Conservation (phyloP, 2,329 filamentous ascomycete genomes). For the Phaeosphaeria sp. region DNA sequence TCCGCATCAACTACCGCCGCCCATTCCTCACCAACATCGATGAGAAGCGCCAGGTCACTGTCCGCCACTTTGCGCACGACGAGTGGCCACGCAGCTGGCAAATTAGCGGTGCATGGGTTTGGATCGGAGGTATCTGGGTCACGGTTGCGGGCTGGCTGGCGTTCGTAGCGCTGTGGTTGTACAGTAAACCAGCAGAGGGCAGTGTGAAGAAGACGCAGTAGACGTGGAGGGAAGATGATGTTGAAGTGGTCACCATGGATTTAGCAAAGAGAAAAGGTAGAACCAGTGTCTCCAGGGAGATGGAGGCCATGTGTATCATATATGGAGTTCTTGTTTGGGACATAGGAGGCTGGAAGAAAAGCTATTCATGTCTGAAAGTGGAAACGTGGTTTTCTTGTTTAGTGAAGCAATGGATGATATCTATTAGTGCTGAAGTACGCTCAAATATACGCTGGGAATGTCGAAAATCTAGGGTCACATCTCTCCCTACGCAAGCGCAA, state of each 20-base stretch:
- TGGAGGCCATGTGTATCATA: conserved; percentile 16
- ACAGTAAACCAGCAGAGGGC: conserved; percentile 66
- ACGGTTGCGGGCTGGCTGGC: conserved; percentile 84
- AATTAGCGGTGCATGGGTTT: conserved; percentile 92
- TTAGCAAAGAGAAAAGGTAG: background rate
- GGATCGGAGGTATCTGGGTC: conserved; percentile 85
- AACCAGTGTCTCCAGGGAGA: background rate
- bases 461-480: no score
- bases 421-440: no score
- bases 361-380: background rate
- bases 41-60: conserved; percentile 93
- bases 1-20: conserved; percentile 95
- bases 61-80: conserved; percentile 95
- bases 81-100: conserved; percentile 92
- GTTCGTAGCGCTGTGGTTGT: conserved; percentile 91
- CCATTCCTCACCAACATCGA: conserved; percentile 89
- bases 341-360: background rate
- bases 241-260: background rate
- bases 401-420: no score
- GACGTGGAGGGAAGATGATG: background rate
- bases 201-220: conserved; percentile 58
- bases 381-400: no score
- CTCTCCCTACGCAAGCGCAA: no score
- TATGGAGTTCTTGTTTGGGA: background rate
- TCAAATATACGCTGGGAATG: no score